These are phyloP conservation scores for Ogataea salicorniae DNA, from an alignment of 805 yeast genomes.

Conservation along the genomic window DNA sequence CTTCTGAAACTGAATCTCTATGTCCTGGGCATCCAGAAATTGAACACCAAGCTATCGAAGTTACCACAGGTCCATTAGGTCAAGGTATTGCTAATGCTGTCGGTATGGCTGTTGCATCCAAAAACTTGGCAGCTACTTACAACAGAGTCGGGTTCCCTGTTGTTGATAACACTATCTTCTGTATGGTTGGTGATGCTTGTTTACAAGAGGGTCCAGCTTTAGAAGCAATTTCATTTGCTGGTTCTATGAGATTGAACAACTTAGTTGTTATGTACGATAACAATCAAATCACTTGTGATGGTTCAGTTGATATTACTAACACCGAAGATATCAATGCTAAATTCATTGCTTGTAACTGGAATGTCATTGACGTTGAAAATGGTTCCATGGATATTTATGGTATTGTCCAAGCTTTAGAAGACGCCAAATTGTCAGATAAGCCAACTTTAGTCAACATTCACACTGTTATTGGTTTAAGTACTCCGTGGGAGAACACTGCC, in stretches of 20 bases:
- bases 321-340: conserved; percentile 86
- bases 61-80: conserved; percentile 98
- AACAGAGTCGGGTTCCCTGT: conserved; percentile 77
- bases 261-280: conserved; percentile 94
- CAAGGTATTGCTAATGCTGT: conserved; percentile 96
- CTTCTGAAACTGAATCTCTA: conserved; percentile 76
- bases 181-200: conserved; percentile 95
- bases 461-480: conserved; percentile 93
- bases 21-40: conserved; percentile 98
- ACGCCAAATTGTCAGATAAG: conserved; percentile 75
- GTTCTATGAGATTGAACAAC: conserved; percentile 88
- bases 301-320: conserved; percentile 82
- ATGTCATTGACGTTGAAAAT: conserved; percentile 66
- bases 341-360: conserved; percentile 93
- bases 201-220: conserved; percentile 95
- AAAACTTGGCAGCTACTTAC: conserved; percentile 85
- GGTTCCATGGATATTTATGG: conserved; percentile 77
- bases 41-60: conserved; percentile 90
- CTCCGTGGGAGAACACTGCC: conserved; percentile 76
- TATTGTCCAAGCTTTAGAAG: conserved; percentile 62
- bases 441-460: conserved; percentile 86
- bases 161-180: conserved; percentile 70
- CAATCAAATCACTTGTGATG: conserved; percentile 95
- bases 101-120: conserved; percentile 93
- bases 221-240: conserved; percentile 92